Evolutionary conservation across 768 basidiomycete species (phyloP).

Genomic region (Termitomyces eurrhizus): DNA sequence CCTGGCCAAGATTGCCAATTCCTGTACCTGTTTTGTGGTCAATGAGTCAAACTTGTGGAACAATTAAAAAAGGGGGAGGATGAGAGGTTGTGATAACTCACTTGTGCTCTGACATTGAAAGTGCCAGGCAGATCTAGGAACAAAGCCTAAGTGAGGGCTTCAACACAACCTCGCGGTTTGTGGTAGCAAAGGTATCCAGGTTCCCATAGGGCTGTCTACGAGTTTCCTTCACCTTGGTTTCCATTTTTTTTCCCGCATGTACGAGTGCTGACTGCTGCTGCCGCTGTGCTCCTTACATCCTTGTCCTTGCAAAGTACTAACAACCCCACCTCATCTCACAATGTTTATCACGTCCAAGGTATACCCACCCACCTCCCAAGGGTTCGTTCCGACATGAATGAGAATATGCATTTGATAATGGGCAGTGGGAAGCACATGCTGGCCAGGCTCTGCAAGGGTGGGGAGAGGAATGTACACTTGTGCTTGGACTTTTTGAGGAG

Average conservation of each 20-base stretch:
- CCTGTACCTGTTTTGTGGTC: slow-evolving; percentile 38
- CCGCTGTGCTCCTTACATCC: slow-evolving; percentile 66
- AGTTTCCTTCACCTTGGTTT: too few species aligned
- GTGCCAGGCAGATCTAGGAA: slow-evolving; percentile 37
- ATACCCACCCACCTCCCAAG: slow-evolving; percentile 85
- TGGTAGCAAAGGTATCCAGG: slow-evolving; percentile 90
- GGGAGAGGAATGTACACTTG: too few species aligned
- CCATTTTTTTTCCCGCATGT: not conserved
- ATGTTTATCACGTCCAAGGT: slow-evolving; percentile 72
- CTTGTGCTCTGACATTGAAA: slow-evolving; percentile 53
- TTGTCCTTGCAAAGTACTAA: too few species aligned
- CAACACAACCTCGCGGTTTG: slow-evolving; percentile 73
- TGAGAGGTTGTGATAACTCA: slow-evolving; percentile 44
- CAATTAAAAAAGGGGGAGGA: not conserved
- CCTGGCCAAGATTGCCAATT: slow-evolving; percentile 57
- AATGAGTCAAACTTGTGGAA: slow-evolving; percentile 43
- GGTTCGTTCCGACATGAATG: slow-evolving; percentile 62
- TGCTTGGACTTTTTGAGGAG: too few species aligned
- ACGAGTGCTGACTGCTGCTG: slow-evolving; percentile 21
- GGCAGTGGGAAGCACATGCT: too few species aligned
- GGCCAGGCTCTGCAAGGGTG: too few species aligned
- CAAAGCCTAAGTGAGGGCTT: slow-evolving; percentile 66
- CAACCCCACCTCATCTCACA: slow-evolving; percentile 73
- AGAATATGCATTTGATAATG: too few species aligned
- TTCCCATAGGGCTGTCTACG: slow-evolving; percentile 40